These are phyloP conservation scores for Sordariomycetes sp. DNA, from an alignment of 2,329 filamentous ascomycete genomes.

Conservation along the genomic window DNA sequence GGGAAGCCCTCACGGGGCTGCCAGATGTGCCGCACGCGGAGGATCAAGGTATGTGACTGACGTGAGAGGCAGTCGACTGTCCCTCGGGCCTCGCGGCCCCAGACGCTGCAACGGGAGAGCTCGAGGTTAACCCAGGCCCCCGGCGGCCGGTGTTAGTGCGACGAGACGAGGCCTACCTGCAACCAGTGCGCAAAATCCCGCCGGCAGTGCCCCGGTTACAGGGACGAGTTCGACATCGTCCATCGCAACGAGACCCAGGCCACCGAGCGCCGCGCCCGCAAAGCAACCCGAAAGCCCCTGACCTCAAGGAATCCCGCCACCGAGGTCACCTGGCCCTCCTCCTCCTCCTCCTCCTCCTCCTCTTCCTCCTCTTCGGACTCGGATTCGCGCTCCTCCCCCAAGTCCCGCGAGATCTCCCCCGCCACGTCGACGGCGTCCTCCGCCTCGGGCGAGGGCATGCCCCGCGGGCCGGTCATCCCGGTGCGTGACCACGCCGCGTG, in stretches of 20 bases:
- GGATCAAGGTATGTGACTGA: conserved; percentile 51
- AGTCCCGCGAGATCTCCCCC: conserved; percentile 10
- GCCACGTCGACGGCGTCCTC: conserved; percentile 8
- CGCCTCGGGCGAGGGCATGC: conserved; percentile 11
- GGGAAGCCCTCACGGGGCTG: conserved; percentile 56
- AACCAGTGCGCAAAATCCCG: conserved; percentile 51
- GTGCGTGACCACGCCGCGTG: conserved; percentile 42
- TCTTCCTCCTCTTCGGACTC: conserved; percentile 8
- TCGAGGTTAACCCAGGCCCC: background rate
- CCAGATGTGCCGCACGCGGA: conserved; percentile 59
- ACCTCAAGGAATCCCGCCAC: conserved; percentile 13
- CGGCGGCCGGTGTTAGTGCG: conserved; percentile 33
- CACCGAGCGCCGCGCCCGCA: conserved; percentile 48
- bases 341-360: conserved; percentile 7
- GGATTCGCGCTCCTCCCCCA: conserved; percentile 6
- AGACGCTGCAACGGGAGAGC: background rate
- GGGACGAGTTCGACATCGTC: conserved; percentile 58
- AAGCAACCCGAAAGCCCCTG: conserved; percentile 34
- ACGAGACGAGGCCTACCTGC: conserved; percentile 54
- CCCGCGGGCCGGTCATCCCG: conserved; percentile 26
- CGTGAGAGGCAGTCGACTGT: background rate
- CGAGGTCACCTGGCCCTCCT: background rate
- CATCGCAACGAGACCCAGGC: conserved; percentile 62
- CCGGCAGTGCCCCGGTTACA: conserved; percentile 52
- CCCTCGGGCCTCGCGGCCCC: background rate